phyloP scores from a whole-genome alignment of 371 early-diverging fungal genomes.

The Synchytrium microbalum region DNA sequence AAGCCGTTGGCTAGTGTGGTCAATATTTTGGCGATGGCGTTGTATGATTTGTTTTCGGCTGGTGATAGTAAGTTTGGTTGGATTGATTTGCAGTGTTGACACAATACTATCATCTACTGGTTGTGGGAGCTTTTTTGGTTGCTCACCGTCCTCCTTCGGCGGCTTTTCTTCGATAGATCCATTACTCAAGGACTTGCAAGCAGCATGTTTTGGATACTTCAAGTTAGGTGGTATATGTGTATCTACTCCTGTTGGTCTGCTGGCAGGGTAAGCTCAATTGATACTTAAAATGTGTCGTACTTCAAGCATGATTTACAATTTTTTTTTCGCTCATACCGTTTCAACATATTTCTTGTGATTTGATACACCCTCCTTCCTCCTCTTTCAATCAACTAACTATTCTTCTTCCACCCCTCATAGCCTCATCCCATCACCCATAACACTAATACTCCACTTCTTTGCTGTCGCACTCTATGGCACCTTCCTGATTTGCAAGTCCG shows the following conservation, averaged over 20 bases:
- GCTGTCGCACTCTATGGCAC: conserved; percentile 63
- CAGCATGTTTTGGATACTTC: conserved; percentile 85
- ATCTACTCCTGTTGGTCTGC: conserved; percentile 72
- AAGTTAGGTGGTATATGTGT: conserved; percentile 69
- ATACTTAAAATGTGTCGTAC: conserved; percentile 7
- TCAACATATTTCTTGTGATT: background rate
- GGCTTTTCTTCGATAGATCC: conserved; percentile 33
- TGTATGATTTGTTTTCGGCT: conserved; percentile 82
- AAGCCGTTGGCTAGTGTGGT: conserved; percentile 64
- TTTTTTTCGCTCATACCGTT: background rate
- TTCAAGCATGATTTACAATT: conserved; percentile 7
- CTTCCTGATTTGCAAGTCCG: conserved; percentile 11
- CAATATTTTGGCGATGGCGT: conserved; percentile 83
- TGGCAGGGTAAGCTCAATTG: conserved; percentile 57
- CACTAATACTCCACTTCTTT: conserved; percentile 75
- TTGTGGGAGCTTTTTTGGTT: background rate
- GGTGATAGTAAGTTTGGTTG: conserved; percentile 39
- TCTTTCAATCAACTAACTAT: conserved; percentile 5
- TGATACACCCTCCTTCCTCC: too few species aligned
- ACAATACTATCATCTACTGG: too few species aligned
- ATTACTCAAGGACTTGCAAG: conserved; percentile 60
- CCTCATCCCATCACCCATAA: conserved; percentile 51
- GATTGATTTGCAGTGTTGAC: background rate
- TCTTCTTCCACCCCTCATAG: conserved; percentile 19
- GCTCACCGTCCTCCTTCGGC: background rate